Evolutionary conservation across 176 grass and related monocot species (phyloP).

Genomic region (Eleusine coracana): DNA sequence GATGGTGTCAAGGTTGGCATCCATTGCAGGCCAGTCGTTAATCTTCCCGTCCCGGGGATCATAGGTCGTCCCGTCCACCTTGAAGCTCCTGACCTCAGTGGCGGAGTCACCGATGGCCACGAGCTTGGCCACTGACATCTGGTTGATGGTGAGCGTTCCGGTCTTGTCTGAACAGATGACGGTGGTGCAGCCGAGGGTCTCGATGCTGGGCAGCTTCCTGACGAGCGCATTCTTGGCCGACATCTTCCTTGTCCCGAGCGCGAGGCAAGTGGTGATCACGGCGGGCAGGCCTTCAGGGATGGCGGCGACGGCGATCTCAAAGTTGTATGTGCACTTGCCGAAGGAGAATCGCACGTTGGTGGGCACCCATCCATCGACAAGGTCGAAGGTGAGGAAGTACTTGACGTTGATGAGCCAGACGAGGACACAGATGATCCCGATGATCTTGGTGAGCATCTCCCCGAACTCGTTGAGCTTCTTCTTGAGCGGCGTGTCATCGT

Average conservation of each 20-base stretch:
- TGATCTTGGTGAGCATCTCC: constrained; percentile 81
- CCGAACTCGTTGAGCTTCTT: constrained; percentile 98
- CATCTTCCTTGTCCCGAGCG: constrained; percentile 94
- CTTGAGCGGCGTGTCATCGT: constrained; percentile 87
- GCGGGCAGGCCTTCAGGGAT: constrained; percentile 89
- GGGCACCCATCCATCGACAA: constrained; percentile 61
- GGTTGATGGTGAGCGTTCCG: constrained; percentile 85
- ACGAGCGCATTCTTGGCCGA: constrained; percentile 92
- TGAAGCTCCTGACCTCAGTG: constrained; percentile 58
- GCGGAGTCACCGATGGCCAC: constrained; percentile 53
- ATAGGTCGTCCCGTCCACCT: constrained; percentile 88
- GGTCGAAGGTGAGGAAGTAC: constrained; percentile 81
- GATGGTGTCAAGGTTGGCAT: constrained; percentile 78
- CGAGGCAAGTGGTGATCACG: constrained; percentile 93
- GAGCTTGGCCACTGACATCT: constrained; percentile 82
- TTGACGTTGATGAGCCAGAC: constrained; percentile 98
- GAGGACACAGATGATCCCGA: constrained; percentile 72
- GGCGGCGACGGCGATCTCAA: constrained; percentile 92
- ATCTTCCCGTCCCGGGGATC: constrained; percentile 80
- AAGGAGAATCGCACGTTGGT: constrained; percentile 74
- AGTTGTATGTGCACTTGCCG: constrained; percentile 98
- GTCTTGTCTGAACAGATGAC: constrained; percentile 98
- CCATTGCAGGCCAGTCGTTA: constrained; percentile 64
- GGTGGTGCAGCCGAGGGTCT: constrained; percentile 93
- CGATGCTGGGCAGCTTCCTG: constrained; percentile 87